phyloP scores from a whole-genome alignment of 345 rosid species.

The Laguncularia racemosa region DNA sequence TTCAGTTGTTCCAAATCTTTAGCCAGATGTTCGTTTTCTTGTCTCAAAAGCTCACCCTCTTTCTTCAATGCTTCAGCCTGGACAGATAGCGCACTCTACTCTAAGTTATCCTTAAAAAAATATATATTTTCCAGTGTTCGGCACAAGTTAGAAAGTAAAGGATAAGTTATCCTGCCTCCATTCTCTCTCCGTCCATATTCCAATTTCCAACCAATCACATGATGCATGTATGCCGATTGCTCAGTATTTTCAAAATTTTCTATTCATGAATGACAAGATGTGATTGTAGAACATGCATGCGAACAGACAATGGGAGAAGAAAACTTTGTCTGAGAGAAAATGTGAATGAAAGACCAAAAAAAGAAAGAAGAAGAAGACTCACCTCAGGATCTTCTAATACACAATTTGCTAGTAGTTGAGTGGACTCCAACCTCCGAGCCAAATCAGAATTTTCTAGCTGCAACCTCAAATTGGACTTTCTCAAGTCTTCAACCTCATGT shows the following conservation, averaged over 20 bases:
- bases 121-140: too few species aligned
- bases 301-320: too few species aligned
- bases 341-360: not conserved
- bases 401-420: conserved; percentile 48
- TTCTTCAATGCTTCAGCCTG: conserved; percentile 52
- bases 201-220: too few species aligned
- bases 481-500: conserved; percentile 57
- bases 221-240: too few species aligned
- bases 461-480: conserved; percentile 42
- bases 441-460: conserved; percentile 56
- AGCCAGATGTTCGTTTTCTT: conserved; percentile 46
- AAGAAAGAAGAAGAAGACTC: not conserved
- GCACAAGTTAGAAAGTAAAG: too few species aligned
- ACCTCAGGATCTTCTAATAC: conserved; percentile 64
- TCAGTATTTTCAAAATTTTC: too few species aligned
- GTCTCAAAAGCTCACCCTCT: conserved; percentile 28
- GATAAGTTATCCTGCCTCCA: too few species aligned
- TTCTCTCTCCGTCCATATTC: too few species aligned
- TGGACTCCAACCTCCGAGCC: conserved; percentile 44
- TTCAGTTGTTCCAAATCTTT: conserved; percentile 60
- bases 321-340: not conserved
- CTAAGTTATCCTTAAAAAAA: too few species aligned
- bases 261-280: too few species aligned
- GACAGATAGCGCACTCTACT: conserved; percentile 4
- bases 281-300: too few species aligned